Evolutionary conservation across 345 rosid species (phyloP), one percentile per base, ranked within the genome.

Genomic region (Gossypium thurberi): DNA sequence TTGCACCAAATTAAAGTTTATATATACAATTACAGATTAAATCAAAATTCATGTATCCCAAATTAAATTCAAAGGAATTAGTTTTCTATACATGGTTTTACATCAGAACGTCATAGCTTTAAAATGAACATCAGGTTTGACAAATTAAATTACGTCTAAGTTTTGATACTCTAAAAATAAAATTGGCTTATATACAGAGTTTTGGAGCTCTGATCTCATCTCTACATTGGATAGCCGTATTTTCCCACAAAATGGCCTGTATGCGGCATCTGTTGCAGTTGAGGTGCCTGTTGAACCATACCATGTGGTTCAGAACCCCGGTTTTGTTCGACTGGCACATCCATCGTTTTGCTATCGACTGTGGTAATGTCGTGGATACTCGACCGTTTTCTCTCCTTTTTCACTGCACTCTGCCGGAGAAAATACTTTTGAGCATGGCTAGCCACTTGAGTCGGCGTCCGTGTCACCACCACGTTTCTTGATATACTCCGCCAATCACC

Each of bases 401-500:
- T 89, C 50, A 70, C 88, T 1, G 87, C 75, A 65, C 42, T 83
- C 73, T 90, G 96, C 52, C 94, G 86, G 8, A 92, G 90, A 65
- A 87, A 92, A 80, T 85, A 90, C 79, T 93, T 93, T 78, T 93
- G 98, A n/a, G 98, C 98, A 68, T 92, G 97, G 75, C 96, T 92
- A 0, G 97, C 96, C 0, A 92, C 97, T 80, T 92, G 96, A 0
- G 96, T 92, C 10, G 98, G 96, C 6, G 96, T 92, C 72, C 96
- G 88, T 2, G 96, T 85, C 59, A 82, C 87, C 73, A 93, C 98
- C 69, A 87, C 86, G 71, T 90, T 89, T 81, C 98, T 87, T 1
- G 97, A 87, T 51, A 93, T 93, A 79, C 94, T 93, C 74, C 96
- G 89, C 97, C 97, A 92, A 72, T 92, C 98, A 17, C 96, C 98